Conservation (phyloP, 2,329 filamentous ascomycete genomes). For the Helotiales sp. region DNA sequence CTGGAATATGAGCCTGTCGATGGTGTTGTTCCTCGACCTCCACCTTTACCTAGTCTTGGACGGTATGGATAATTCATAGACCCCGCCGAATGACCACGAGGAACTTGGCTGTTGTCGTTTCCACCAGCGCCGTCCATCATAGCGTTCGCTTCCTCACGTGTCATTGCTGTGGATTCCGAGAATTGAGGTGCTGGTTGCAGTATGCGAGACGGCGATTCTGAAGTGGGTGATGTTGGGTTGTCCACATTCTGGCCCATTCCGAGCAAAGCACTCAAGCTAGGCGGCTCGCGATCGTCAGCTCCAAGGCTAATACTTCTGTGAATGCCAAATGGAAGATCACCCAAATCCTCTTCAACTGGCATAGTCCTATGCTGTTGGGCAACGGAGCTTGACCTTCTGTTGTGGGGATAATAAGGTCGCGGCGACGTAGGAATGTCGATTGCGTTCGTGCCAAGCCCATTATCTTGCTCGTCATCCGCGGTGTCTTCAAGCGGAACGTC, state of each 20-base stretch:
- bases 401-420: conserved; percentile 52
- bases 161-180: conserved; percentile 27
- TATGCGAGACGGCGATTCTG: conserved; percentile 33
- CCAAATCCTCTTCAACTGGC: conserved; percentile 58
- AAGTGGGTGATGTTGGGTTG: conserved; percentile 34
- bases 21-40: conserved; percentile 35
- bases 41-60: conserved; percentile 30
- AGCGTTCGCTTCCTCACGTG: conserved; percentile 31
- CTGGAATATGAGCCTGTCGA: conserved; percentile 37
- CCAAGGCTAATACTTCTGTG: conserved; percentile 70
- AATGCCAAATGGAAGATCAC: conserved; percentile 58
- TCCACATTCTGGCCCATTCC: conserved; percentile 44
- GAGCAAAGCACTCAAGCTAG: conserved; percentile 64
- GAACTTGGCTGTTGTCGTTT: conserved; percentile 25
- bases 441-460: conserved; percentile 58
- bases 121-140: conserved; percentile 31
- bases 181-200: conserved; percentile 35
- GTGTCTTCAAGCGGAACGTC: conserved; percentile 28
- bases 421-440: conserved; percentile 76
- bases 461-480: conserved; percentile 35
- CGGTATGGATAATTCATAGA: conserved; percentile 34
- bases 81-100: conserved; percentile 27
- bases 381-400: conserved; percentile 67
- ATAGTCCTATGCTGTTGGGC: conserved; percentile 60
- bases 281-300: conserved; percentile 61